Conservation (phyloP, 2,329 filamentous ascomycete genomes). For the Chrysosporium queenslandicum region DNA sequence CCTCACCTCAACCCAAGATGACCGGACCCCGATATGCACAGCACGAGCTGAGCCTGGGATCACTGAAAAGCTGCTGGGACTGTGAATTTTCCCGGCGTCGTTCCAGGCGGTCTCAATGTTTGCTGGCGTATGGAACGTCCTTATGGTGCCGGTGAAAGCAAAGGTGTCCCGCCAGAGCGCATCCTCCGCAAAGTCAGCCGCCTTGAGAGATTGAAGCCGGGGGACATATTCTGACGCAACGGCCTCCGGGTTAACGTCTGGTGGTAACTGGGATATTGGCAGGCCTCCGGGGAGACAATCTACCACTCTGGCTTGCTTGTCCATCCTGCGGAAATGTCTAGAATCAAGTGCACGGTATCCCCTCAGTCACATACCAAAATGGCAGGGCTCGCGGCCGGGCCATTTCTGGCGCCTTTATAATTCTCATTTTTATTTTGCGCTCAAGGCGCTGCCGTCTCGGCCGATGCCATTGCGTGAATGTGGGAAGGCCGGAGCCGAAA, state of each 20-base stretch:
- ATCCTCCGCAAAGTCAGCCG: slow-evolving; percentile 15
- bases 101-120: slow-evolving; percentile 20
- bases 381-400: neutral
- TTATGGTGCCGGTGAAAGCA: slow-evolving; percentile 20
- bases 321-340: neutral
- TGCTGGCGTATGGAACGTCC: slow-evolving; percentile 20
- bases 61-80: slow-evolving; percentile 12
- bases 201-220: slow-evolving; percentile 2
- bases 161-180: slow-evolving; percentile 24
- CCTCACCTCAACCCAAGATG: slow-evolving; percentile 18
- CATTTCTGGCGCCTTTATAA: neutral
- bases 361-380: neutral
- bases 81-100: slow-evolving; percentile 7
- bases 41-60: slow-evolving; percentile 13
- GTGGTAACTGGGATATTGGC: slow-evolving; percentile 16
- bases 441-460: neutral
- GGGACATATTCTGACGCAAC: slow-evolving; percentile 10
- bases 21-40: slow-evolving; percentile 1
- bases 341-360: neutral
- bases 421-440: neutral
- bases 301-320: slow-evolving; percentile 5
- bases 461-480: neutral
- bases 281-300: slow-evolving; percentile 19
- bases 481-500: neutral
- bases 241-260: neutral